Conservation (phyloP, 108 stramenopile genomes). For the Schizochytrium sp. region DNA sequence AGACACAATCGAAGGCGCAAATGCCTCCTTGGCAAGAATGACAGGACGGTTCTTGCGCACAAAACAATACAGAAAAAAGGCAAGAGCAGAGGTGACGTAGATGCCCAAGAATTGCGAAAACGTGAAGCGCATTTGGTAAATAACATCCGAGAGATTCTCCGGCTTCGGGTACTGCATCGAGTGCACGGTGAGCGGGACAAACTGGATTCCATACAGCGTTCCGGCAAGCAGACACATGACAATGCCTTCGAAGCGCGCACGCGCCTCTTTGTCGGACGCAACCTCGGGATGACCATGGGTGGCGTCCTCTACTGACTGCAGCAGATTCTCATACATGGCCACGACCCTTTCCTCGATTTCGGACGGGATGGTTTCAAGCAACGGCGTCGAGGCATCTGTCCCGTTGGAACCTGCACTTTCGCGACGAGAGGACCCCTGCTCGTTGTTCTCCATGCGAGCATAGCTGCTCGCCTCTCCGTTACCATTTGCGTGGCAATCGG, state of each 20-base stretch:
- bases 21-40: not conserved
- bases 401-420: too few species aligned
- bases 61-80: not conserved
- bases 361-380: not conserved
- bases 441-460: too few species aligned
- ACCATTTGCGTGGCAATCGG: too few species aligned
- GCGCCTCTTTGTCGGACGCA: not conserved
- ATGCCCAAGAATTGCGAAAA: conserved; percentile 15
- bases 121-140: not conserved
- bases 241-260: not conserved
- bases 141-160: not conserved
- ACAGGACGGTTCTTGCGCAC: not conserved
- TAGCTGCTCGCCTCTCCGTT: too few species aligned
- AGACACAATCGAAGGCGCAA: not conserved
- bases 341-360: not conserved
- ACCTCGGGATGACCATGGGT: not conserved
- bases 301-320: not conserved
- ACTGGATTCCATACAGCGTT: conserved; percentile 5
- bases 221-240: not conserved
- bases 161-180: not conserved
- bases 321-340: not conserved
- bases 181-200: not conserved
- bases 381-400: not conserved
- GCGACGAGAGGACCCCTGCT: too few species aligned
- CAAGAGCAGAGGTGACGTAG: not conserved